Percentiles rank a stretch among this genome's conserved stretches.
Evolutionary conservation across 495 filamentous ascomycete genomes (phyloP).

Genomic region (Hypomontagnella submonticulosa): DNA sequence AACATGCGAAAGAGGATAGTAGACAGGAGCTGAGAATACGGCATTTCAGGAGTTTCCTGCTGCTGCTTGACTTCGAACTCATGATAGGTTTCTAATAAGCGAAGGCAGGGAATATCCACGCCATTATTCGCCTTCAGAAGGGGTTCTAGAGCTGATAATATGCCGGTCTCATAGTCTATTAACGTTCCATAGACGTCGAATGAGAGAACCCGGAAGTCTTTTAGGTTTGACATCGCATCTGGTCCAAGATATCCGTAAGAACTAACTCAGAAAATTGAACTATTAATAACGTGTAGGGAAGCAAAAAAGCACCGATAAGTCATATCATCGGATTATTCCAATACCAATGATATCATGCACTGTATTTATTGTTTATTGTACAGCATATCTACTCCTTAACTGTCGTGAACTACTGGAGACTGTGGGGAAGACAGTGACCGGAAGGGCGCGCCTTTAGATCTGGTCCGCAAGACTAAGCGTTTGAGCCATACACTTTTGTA

Average conservation of each 20-base stretch:
- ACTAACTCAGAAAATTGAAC: too few relatives aligned
- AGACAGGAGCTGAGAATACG: constrained; percentile 63
- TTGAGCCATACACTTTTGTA: too few relatives aligned
- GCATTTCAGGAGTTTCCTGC: constrained; percentile 56
- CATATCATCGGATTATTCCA: too few relatives aligned
- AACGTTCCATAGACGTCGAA: constrained; percentile 68
- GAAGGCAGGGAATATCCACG: constrained; percentile 14
- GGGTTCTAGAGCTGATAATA: constrained; percentile 23
- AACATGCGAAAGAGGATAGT: constrained; percentile 48
- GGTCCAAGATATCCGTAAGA: neutral
- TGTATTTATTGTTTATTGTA: neutral
- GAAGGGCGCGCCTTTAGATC: constrained; percentile 24
- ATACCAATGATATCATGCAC: too few relatives aligned
- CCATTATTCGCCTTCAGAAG: constrained; percentile 18
- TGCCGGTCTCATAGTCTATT: constrained; percentile 67
- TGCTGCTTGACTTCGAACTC: constrained; percentile 53
- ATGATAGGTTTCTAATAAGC: constrained; percentile 21
- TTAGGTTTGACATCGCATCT: constrained; percentile 40
- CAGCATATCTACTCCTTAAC: too few relatives aligned
- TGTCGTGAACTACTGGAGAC: too few relatives aligned
- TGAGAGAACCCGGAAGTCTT: constrained; percentile 62
- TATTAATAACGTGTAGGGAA: too few relatives aligned
- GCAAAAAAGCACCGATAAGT: too few relatives aligned
- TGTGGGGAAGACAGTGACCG: constrained; percentile 1
- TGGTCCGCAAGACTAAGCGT: too few relatives aligned